A percentile compares a stretch with the other conserved stretches of the same genome.
Evolutionary conservation across 306 rosid species (phyloP).

Genomic region (Crotalaria pallida): DNA sequence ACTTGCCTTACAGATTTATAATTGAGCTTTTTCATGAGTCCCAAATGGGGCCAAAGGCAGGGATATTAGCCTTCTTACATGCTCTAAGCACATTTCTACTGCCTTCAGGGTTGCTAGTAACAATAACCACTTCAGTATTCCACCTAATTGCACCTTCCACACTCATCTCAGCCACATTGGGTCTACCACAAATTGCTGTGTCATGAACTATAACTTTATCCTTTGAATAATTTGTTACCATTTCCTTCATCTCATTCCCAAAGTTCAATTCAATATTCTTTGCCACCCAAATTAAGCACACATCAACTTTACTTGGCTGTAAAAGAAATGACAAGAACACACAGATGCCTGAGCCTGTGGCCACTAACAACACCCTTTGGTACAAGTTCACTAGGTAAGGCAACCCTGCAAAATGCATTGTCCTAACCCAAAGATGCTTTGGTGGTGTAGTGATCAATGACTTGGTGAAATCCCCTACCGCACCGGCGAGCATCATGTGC

Average conservation of each 20-base stretch:
- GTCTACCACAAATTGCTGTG: conserved; percentile 54
- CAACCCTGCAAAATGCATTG: conserved; percentile 52
- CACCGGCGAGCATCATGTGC: conserved; percentile 66
- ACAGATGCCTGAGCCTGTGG: conserved; percentile 75
- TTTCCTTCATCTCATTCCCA: conserved; percentile 44
- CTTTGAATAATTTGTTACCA: conserved; percentile 34
- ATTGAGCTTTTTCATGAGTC: conserved; percentile 32
- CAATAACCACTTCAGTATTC: conserved; percentile 61
- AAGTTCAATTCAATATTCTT: conserved; percentile 61
- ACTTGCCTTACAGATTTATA: conserved; percentile 12
- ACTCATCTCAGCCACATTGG: conserved; percentile 52
- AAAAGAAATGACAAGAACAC: conserved; percentile 61
- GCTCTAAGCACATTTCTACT: conserved; percentile 54
- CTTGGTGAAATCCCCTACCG: conserved; percentile 64
- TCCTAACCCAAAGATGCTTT: conserved; percentile 48
- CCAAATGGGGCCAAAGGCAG: conserved; percentile 52
- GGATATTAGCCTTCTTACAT: conserved; percentile 36
- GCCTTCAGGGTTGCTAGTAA: conserved; percentile 72
- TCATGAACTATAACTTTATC: conserved; percentile 59
- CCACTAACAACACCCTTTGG: conserved; percentile 48
- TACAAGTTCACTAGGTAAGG: conserved; percentile 59
- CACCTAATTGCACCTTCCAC: conserved; percentile 45
- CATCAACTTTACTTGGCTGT: conserved; percentile 44
- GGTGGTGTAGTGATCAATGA: conserved; percentile 48
- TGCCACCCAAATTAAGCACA: conserved; percentile 61